Evolutionary conservation across 139 green algal genomes (phyloP), one percentile per base, ranked within the genome.

Genomic region (Closterium sp.): DNA sequence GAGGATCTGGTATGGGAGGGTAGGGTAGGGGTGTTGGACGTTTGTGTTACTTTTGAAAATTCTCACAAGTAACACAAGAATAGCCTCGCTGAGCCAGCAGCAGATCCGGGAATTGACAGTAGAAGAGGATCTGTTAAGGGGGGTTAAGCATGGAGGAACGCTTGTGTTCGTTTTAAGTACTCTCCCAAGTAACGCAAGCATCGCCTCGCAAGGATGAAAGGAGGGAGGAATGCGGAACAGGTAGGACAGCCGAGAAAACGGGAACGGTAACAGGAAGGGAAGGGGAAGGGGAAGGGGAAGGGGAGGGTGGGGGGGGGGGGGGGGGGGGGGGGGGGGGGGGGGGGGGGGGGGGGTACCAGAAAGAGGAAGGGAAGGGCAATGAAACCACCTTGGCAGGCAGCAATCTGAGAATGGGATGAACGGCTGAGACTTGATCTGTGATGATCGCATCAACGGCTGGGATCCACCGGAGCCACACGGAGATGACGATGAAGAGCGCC

Each of bases 41-140:
- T 9, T 50, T 50, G 38, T 50, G 38, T 50, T 50, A 9, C 7
- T 50, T 11, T 50, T 50, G 7, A 13, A 9, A 11, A 50, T 50
- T 50, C 38, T 50, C 7, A 7, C 38, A 50, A 50, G 7, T 50
- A 50, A 50, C 38, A 50, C 38, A 50, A 50, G 38, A 7, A 50
- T 9, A 96, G 11, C 42, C 32, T 13, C 94, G 92, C 29, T 94
- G 45, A 0, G 96, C 94, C 45, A 99, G 96, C 90, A 99, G 95
- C 45, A 98, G 91, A 94, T 99, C 98, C 2, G 98, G 98, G 94
- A 98, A 99, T 93, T 99, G 98, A 96, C 98, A 99, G 94, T 99
- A 99, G 94, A 99, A 99, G 28, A 99, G 92, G 9, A 98, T 94
- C 85, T 94, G 96, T 31, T 21, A 70, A 70, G 19, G 50, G 50